Percentiles rank a stretch among this genome's conserved stretches.
Conservation (phyloP, 768 basidiomycete species). For the Mycena chlorophos region DNA sequence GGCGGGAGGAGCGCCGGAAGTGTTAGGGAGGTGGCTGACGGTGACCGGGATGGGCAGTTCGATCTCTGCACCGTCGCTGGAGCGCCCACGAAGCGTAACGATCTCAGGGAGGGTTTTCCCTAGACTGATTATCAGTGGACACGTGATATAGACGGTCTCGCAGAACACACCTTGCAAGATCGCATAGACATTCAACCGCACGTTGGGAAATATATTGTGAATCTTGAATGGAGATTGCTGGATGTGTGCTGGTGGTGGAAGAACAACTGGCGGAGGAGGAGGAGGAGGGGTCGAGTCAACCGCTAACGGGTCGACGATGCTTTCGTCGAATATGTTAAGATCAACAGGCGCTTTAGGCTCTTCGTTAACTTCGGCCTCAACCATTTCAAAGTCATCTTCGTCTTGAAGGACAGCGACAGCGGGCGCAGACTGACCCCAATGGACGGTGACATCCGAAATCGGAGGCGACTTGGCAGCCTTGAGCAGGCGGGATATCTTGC, state of each 20-base stretch:
- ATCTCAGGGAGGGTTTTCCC: conserved; percentile 14
- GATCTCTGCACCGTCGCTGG: conserved; percentile 19
- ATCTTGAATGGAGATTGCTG: conserved; percentile 19
- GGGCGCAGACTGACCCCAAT: conserved; percentile 33
- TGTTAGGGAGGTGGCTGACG: conserved; percentile 14
- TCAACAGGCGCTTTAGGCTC: neutral
- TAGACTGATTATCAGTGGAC: neutral
- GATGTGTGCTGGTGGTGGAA: conserved; percentile 3
- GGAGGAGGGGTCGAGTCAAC: conserved; percentile 5
- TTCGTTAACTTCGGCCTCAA: neutral
- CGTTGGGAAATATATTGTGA: conserved; percentile 10
- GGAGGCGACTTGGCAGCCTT: conserved; percentile 38
- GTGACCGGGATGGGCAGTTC: conserved; percentile 14
- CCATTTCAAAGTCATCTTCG: conserved; percentile 19
- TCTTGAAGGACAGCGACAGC: neutral
- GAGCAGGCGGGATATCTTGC: conserved; percentile 41
- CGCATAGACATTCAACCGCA: conserved; percentile 13
- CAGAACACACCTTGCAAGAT: conserved; percentile 17
- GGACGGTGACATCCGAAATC: conserved; percentile 38
- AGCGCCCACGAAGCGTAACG: conserved; percentile 13
- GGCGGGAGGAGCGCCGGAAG: conserved; percentile 9
- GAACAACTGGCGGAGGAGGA: conserved; percentile 3
- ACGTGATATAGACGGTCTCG: neutral
- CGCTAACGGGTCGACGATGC: neutral
- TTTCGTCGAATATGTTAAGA: conserved; percentile 16